These are phyloP conservation scores for Guadua angustifolia DNA, from an alignment of 176 grass and related monocot species.

Conservation along the genomic window DNA sequence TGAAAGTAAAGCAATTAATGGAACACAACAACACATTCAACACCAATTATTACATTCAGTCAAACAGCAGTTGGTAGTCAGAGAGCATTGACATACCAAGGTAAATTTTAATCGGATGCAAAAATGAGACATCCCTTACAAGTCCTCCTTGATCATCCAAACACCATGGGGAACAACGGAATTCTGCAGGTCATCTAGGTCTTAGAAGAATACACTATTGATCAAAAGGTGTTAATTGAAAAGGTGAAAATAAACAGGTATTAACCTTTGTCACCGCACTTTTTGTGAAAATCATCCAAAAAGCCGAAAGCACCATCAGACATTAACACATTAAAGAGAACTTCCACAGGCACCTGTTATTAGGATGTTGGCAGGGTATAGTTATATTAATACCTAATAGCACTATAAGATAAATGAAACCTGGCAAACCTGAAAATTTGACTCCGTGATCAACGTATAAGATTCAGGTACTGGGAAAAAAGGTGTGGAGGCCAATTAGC, in stretches of 20 bases:
- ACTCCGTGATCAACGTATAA: constrained; percentile 70
- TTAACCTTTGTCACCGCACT: constrained; percentile 86
- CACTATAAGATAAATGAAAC: constrained; percentile 39
- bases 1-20: constrained; percentile 42
- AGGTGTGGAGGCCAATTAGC: background rate
- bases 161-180: constrained; percentile 74
- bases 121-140: constrained; percentile 80
- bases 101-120: constrained; percentile 98
- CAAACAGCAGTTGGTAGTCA: constrained; percentile 20
- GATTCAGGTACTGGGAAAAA: constrained; percentile 73
- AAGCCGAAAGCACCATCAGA: constrained; percentile 76
- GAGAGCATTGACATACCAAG: constrained; percentile 65
- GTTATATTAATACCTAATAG: constrained; percentile 28
- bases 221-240: constrained; percentile 14
- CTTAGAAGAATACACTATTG: constrained; percentile 32
- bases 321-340: constrained; percentile 70
- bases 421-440: constrained; percentile 72
- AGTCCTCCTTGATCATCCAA: constrained; percentile 62
- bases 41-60: constrained; percentile 6
- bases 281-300: constrained; percentile 85
- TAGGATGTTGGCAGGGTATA: constrained; percentile 34
- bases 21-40: constrained; percentile 1
- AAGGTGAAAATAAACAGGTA: constrained; percentile 7
- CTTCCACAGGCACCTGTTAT: constrained; percentile 74
- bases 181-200: constrained; percentile 66